Evolutionary conservation across 2,329 filamentous ascomycete genomes (phyloP).

Genomic region (Epichloe gansuensis): DNA sequence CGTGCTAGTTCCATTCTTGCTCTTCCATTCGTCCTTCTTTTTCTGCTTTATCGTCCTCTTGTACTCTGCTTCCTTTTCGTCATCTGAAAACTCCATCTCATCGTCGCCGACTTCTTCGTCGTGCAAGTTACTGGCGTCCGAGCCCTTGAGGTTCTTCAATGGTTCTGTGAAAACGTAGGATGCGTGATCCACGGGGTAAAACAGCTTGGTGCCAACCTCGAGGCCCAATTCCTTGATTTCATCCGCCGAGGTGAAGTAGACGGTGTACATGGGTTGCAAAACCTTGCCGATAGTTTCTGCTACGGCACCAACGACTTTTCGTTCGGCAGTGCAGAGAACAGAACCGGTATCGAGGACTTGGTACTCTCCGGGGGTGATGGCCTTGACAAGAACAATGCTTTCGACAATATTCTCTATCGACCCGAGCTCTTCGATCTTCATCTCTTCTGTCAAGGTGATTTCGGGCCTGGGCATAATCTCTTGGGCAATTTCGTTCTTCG

Average conservation of each 20-base stretch:
- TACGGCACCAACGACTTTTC: slow-evolving; percentile 68
- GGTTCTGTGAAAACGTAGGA: slow-evolving; percentile 78
- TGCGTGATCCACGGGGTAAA: slow-evolving; percentile 67
- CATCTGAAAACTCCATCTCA: slow-evolving; percentile 91
- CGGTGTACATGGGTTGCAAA: slow-evolving; percentile 72
- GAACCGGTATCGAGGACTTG: slow-evolving; percentile 76
- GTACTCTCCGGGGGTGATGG: slow-evolving; percentile 65
- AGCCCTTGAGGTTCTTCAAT: slow-evolving; percentile 68
- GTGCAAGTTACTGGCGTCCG: slow-evolving; percentile 87
- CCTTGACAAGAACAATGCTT: slow-evolving; percentile 66
- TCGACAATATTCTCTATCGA: slow-evolving; percentile 65
- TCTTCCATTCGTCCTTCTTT: slow-evolving; percentile 37
- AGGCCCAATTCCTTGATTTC: slow-evolving; percentile 57
- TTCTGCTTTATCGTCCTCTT: slow-evolving; percentile 58
- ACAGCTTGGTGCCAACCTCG: slow-evolving; percentile 57
- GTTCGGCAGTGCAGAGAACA: slow-evolving; percentile 64
- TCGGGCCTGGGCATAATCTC: slow-evolving; percentile 60
- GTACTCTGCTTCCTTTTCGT: slow-evolving; percentile 81
- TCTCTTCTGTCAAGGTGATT: slow-evolving; percentile 62
- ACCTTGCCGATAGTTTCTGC: slow-evolving; percentile 78
- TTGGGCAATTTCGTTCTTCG: slow-evolving; percentile 65
- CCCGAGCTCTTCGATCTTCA: slow-evolving; percentile 65
- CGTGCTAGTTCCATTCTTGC: slow-evolving; percentile 27
- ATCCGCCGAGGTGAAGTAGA: slow-evolving; percentile 57
- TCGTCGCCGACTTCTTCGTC: slow-evolving; percentile 82